phyloP scores from a whole-genome alignment of 345 rosid genomes.

The Acer campestre region DNA sequence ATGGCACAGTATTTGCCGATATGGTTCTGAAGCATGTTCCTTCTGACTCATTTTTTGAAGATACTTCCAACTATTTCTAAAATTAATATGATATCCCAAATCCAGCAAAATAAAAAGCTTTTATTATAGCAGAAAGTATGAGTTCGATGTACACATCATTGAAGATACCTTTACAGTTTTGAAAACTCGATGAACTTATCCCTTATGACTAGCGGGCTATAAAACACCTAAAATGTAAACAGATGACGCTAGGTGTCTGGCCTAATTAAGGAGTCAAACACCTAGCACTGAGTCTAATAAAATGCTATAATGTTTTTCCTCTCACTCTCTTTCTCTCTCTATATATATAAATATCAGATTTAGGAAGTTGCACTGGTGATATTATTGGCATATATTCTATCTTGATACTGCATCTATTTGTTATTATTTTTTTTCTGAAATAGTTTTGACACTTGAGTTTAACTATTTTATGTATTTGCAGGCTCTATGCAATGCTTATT shows the following conservation, averaged over 20 bases:
- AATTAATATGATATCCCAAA: neutral
- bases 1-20: neutral
- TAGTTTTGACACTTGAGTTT: neutral
- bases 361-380: neutral
- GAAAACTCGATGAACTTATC: neutral
- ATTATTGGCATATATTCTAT: neutral
- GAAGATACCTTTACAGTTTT: neutral
- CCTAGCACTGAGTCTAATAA: neutral
- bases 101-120: neutral
- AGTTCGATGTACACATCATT: neutral
- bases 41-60: neutral
- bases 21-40: neutral
- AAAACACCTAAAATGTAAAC: neutral
- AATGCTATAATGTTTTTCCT: neutral
- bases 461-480: constrained; percentile 28
- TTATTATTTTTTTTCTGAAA: neutral
- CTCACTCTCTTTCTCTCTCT: no score
- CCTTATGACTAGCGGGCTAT: neutral
- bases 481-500: constrained; percentile 82
- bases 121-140: neutral
- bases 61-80: neutral
- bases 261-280: neutral
- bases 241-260: neutral
- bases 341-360: neutral
- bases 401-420: neutral